Evolutionary conservation across 305 asterid genomes (phyloP).

Genomic region (Vinca major): DNA sequence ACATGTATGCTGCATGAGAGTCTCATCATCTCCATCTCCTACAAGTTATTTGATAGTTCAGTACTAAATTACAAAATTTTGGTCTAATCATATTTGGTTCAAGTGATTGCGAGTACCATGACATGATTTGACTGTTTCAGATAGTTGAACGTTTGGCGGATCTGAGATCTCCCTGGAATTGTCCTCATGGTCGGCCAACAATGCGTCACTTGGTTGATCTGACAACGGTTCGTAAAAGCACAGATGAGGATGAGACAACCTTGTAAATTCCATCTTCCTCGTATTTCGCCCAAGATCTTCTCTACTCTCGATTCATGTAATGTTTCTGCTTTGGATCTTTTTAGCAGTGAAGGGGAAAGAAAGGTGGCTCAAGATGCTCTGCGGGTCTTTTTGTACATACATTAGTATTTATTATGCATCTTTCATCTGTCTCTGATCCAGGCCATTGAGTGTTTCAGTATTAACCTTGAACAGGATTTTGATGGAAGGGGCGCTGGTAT

Average conservation of each 20-base stretch:
- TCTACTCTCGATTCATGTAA: too few species aligned
- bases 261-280: conserved; percentile 2
- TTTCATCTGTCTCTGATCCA: too few species aligned
- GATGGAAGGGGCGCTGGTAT: too few species aligned
- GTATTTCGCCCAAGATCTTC: neutral
- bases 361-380: neutral
- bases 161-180: conserved; percentile 95
- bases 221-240: conserved; percentile 31
- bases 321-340: neutral
- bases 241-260: conserved; percentile 29
- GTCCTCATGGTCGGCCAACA: conserved; percentile 97
- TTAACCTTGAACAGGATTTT: too few species aligned
- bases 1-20: neutral
- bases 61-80: neutral
- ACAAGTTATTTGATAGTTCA: neutral
- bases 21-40: neutral
- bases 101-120: neutral
- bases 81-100: neutral
- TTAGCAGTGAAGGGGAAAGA: neutral
- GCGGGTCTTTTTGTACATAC: neutral
- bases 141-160: conserved; percentile 60
- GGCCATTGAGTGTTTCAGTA: too few species aligned
- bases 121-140: conserved; percentile 34
- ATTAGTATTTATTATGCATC: neutral
- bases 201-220: conserved; percentile 98